Percentiles rank a stretch among this genome's conserved stretches.
Conservation (phyloP, 2,329 filamentous ascomycete species). For the Penicillium sp. region DNA sequence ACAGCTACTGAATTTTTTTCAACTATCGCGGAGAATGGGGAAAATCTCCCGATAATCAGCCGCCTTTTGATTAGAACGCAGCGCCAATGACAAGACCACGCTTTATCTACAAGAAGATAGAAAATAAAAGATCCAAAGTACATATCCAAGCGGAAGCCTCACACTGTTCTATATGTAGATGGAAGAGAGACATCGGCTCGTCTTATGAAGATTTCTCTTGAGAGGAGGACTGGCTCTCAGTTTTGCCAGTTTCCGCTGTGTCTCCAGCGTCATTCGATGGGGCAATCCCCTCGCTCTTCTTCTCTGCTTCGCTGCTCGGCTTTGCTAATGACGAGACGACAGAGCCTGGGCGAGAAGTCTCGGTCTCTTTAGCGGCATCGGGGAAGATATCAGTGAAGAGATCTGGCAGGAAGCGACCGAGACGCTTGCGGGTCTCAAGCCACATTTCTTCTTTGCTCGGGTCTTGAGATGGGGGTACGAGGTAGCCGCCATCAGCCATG, state of each 20-base stretch:
- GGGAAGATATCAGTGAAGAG: slow-evolving; percentile 61
- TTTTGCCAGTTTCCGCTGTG: not conserved
- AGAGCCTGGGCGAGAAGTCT: slow-evolving; percentile 19
- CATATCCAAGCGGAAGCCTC: slow-evolving; percentile 6
- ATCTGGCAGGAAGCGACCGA: slow-evolving; percentile 60
- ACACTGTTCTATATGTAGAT: slow-evolving; percentile 20
- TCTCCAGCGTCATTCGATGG: slow-evolving; percentile 3
- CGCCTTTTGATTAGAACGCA: slow-evolving; percentile 10
- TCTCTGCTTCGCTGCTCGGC: slow-evolving; percentile 15
- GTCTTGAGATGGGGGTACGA: slow-evolving; percentile 64
- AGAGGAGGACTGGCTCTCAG: slow-evolving; percentile 4
- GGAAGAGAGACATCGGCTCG: slow-evolving; percentile 6
- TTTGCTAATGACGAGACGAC: slow-evolving; percentile 20
- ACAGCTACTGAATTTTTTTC: too few species aligned
- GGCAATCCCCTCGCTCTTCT: slow-evolving; percentile 11
- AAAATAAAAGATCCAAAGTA: slow-evolving; percentile 6
- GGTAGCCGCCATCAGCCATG: slow-evolving; percentile 84
- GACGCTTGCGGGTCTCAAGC: slow-evolving; percentile 59
- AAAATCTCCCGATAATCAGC: slow-evolving; percentile 1
- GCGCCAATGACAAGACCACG: slow-evolving; percentile 7
- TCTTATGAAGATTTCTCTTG: slow-evolving; percentile 10
- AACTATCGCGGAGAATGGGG: too few species aligned
- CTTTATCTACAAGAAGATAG: slow-evolving; percentile 22
- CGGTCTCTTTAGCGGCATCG: slow-evolving; percentile 21
- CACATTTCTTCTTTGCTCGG: slow-evolving; percentile 55